Conservation (phyloP, 169 alveolate genomes). For the Eimeria praecox region DNA sequence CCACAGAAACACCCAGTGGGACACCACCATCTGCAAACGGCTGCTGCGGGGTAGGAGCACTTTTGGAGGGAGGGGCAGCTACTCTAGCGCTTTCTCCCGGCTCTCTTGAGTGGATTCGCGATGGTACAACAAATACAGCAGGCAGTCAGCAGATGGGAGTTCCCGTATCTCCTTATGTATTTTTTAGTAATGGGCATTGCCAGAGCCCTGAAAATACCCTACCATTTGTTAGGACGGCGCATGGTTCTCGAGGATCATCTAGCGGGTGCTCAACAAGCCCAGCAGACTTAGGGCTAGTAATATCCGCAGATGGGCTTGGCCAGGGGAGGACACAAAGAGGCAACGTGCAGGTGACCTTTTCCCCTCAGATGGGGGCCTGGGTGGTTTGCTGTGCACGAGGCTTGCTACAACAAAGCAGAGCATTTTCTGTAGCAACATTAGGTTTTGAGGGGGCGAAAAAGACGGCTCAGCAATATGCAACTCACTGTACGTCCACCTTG, state of each 20-base stretch:
- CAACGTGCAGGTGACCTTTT: conserved; percentile 63
- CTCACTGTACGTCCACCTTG: conserved; percentile 36
- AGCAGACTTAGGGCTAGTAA: conserved; percentile 50
- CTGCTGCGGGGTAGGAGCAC: conserved; percentile 32
- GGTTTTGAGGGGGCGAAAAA: conserved; percentile 70
- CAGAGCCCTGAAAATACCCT: background rate
- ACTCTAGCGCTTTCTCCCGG: conserved; percentile 1
- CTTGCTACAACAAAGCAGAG: conserved; percentile 63
- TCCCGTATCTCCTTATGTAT: background rate
- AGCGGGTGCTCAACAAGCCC: conserved; percentile 51
- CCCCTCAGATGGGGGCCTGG: conserved; percentile 72
- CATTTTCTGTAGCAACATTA: conserved; percentile 49
- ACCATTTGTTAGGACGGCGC: background rate
- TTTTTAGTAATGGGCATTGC: conserved; percentile 11
- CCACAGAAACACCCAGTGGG: background rate
- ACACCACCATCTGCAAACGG: background rate
- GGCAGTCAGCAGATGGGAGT: conserved; percentile 4
- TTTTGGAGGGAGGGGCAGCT: conserved; percentile 27
- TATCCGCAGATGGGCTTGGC: conserved; percentile 56
- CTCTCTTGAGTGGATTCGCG: conserved; percentile 45
- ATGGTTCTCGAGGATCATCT: background rate
- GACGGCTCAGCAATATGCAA: conserved; percentile 70
- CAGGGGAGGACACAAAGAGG: conserved; percentile 43
- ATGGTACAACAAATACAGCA: background rate
- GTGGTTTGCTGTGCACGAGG: conserved; percentile 70